These are phyloP conservation scores for Striga hermonthica DNA, from an alignment of 305 asterid species.

Conservation along the genomic window DNA sequence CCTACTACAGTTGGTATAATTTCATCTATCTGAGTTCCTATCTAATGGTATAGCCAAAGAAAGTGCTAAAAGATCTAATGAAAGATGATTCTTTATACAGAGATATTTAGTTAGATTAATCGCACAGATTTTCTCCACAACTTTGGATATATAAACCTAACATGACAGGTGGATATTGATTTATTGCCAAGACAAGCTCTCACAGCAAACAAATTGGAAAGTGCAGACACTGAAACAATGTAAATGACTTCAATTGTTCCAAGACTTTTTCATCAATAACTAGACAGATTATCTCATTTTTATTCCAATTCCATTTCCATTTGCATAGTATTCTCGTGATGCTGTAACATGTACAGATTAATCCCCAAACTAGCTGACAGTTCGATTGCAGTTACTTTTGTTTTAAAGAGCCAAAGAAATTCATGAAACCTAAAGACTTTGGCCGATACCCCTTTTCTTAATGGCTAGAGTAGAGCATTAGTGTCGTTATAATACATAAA, in stretches of 20 bases:
- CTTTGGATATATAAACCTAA: not conserved
- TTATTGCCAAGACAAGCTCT: not conserved
- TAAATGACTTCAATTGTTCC: too few relatives aligned
- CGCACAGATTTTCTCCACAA: not conserved
- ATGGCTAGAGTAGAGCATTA: too few relatives aligned
- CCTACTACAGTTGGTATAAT: not conserved
- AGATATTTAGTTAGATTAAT: not conserved
- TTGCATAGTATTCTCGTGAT: too few relatives aligned
- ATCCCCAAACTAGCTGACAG: too few relatives aligned
- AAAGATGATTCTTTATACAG: not conserved
- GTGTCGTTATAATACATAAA: too few relatives aligned
- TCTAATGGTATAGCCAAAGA: slow-evolving; percentile 11
- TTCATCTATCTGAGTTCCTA: not conserved
- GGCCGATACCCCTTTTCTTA: not conserved
- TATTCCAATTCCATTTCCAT: too few relatives aligned
- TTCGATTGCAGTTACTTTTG: too few relatives aligned
- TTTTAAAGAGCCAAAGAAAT: too few relatives aligned
- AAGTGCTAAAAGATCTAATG: not conserved
- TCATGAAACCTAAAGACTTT: too few relatives aligned
- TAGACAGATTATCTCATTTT: too few relatives aligned
- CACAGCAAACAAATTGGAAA: not conserved
- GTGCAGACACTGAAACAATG: not conserved
- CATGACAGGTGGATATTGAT: not conserved
- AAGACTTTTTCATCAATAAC: too few relatives aligned
- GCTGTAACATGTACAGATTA: too few relatives aligned